Evolutionary conservation across 768 basidiomycete species (phyloP).

Genomic region (Lepiota brunneoincarnata): DNA sequence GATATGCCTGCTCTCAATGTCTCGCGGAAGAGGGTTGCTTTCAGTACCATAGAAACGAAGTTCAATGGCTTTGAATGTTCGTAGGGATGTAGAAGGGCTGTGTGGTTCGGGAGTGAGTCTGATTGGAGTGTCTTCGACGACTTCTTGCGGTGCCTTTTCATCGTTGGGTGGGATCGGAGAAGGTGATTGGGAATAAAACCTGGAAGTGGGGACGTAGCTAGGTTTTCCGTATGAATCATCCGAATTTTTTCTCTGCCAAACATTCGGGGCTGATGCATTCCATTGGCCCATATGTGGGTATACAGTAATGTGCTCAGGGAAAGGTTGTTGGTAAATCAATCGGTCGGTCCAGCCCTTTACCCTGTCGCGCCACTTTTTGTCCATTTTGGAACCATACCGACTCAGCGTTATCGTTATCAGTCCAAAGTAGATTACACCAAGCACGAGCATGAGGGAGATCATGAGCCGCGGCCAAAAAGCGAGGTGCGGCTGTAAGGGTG

Average conservation of each 20-base stretch:
- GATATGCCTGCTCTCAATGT: not conserved
- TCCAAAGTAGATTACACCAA: conserved; percentile 51
- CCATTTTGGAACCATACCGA: conserved; percentile 45
- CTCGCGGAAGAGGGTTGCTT: not conserved
- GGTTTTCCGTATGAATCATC: not conserved
- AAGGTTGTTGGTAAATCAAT: conserved; percentile 8
- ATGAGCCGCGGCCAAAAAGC: conserved; percentile 38
- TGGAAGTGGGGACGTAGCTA: not conserved
- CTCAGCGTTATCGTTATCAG: conserved; percentile 53
- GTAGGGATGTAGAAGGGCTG: not conserved
- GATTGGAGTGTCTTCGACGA: too few species aligned
- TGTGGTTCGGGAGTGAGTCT: not conserved
- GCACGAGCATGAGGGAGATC: conserved; percentile 41
- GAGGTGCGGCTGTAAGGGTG: conserved; percentile 24
- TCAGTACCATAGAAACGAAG: not conserved
- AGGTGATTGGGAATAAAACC: not conserved
- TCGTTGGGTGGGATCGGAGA: not conserved
- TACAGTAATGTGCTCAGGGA: not conserved
- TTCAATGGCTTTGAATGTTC: conserved; percentile 1
- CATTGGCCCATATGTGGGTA: not conserved
- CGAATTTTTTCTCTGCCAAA: conserved; percentile 9
- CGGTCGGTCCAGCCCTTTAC: conserved; percentile 22
- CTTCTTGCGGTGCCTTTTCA: too few species aligned
- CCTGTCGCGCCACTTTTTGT: conserved; percentile 27
- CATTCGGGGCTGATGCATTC: not conserved